Evolutionary conservation across 176 grass and related monocot species (phyloP).

Genomic region (Zea luxurians): DNA sequence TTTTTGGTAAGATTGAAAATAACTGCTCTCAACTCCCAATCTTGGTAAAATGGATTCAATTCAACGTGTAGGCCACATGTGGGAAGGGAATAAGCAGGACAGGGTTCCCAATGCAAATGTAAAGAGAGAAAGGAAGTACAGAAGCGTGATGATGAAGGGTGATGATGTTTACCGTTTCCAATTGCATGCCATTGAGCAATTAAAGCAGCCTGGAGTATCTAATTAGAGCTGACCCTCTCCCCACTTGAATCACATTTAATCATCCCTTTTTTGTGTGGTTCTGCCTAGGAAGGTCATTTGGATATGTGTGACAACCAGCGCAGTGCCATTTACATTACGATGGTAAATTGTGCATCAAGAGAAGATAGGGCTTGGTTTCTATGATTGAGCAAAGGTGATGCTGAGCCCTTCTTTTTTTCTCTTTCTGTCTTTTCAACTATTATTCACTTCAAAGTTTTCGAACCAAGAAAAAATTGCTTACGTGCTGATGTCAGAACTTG

Average conservation of each 20-base stretch:
- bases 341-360: slow-evolving; percentile 15
- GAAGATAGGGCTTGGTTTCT: not conserved
- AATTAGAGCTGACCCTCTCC: not conserved
- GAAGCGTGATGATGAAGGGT: not conserved
- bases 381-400: slow-evolving; percentile 1
- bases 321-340: not conserved
- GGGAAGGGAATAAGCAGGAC: too few species aligned
- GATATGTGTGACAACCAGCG: slow-evolving; percentile 15
- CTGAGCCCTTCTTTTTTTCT: not conserved
- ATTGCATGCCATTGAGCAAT: slow-evolving; percentile 10
- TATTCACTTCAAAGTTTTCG: not conserved
- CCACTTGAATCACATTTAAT: not conserved
- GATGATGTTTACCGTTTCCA: slow-evolving; percentile 1
- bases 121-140: too few species aligned
- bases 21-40: too few species aligned
- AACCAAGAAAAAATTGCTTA: too few species aligned
- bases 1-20: too few species aligned
- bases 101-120: too few species aligned
- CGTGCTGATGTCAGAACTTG: too few species aligned
- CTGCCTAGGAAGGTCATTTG: slow-evolving; percentile 34
- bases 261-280: not conserved
- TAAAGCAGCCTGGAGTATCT: not conserved
- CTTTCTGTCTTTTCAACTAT: not conserved
- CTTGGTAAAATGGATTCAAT: too few species aligned
- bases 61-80: too few species aligned